phyloP scores from a whole-genome alignment of 2,329 filamentous ascomycete species.

The Fusarium sororula region DNA sequence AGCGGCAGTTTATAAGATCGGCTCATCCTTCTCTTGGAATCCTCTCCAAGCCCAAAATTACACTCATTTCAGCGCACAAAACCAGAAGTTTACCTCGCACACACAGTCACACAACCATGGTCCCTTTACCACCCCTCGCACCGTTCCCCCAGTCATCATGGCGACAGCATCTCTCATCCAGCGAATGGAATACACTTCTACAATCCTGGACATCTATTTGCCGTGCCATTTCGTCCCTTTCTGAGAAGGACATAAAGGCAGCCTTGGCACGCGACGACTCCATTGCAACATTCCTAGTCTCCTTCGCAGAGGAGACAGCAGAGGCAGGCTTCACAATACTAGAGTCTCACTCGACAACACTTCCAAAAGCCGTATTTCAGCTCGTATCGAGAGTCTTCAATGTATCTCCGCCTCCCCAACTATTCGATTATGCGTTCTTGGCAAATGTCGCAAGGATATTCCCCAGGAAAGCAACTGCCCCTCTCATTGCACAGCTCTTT shows the following conservation, averaged over 20 bases:
- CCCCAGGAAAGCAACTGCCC: conserved; percentile 67
- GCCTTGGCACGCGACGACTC: conserved; percentile 65
- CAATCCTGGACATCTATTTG: conserved; percentile 78
- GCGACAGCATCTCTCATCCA: conserved; percentile 69
- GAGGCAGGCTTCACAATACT: conserved; percentile 47
- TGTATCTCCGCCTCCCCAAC: conserved; percentile 49
- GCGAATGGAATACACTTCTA: conserved; percentile 82
- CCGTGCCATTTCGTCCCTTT: conserved; percentile 69
- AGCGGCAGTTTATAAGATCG: conserved; percentile 6
- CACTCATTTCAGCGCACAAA: not conserved
- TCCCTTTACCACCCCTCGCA: conserved; percentile 74
- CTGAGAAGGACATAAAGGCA: conserved; percentile 63
- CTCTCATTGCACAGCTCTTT: conserved; percentile 61
- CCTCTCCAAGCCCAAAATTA: not conserved
- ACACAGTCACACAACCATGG: conserved; percentile 44
- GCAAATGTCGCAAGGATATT: conserved; percentile 74
- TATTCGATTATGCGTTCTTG: conserved; percentile 74
- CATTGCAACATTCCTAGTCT: conserved; percentile 69
- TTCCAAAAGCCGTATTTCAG: conserved; percentile 73
- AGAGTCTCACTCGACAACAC: conserved; percentile 50
- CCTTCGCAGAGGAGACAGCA: conserved; percentile 69
- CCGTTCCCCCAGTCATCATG: conserved; percentile 77
- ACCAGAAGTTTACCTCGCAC: not conserved
- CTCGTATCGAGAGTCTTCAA: conserved; percentile 67
- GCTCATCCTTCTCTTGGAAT: not conserved